These are phyloP conservation scores for Heritiera littoralis DNA, from an alignment of 345 rosid genomes.

Conservation along the genomic window DNA sequence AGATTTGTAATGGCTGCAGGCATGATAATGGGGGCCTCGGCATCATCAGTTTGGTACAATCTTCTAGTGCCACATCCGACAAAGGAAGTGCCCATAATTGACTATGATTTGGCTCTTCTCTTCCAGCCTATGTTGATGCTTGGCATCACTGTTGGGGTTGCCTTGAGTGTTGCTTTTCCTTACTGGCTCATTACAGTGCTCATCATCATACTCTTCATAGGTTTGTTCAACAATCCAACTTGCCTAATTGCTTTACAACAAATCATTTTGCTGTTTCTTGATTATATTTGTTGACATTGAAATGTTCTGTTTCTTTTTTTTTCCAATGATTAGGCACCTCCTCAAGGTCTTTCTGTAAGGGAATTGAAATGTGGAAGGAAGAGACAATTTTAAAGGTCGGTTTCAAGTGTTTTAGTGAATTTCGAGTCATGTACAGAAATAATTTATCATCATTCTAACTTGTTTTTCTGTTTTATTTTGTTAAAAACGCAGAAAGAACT, in stretches of 20 bases:
- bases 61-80: conserved; percentile 81
- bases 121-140: conserved; percentile 96
- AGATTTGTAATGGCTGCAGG: conserved; percentile 45
- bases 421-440: neutral
- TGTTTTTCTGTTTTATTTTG: neutral
- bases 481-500: conserved; percentile 63
- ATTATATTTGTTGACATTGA: neutral
- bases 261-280: neutral
- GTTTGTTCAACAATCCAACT: conserved; percentile 28
- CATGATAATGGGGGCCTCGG: conserved; percentile 98
- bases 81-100: conserved; percentile 82
- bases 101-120: conserved; percentile 83
- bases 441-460: neutral
- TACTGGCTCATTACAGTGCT: conserved; percentile 94
- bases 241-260: neutral
- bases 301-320: neutral
- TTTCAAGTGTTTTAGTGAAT: conserved; percentile 1
- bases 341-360: conserved; percentile 78
- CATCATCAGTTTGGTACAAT: conserved; percentile 94
- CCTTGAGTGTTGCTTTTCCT: conserved; percentile 90
- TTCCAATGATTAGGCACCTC: conserved; percentile 56
- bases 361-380: conserved; percentile 84
- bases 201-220: conserved; percentile 82
- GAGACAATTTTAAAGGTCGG: conserved; percentile 74
- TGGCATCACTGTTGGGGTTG: conserved; percentile 87